phyloP scores from a whole-genome alignment of 1,284 basidiomycete species.

The Pascua sp. region DNA sequence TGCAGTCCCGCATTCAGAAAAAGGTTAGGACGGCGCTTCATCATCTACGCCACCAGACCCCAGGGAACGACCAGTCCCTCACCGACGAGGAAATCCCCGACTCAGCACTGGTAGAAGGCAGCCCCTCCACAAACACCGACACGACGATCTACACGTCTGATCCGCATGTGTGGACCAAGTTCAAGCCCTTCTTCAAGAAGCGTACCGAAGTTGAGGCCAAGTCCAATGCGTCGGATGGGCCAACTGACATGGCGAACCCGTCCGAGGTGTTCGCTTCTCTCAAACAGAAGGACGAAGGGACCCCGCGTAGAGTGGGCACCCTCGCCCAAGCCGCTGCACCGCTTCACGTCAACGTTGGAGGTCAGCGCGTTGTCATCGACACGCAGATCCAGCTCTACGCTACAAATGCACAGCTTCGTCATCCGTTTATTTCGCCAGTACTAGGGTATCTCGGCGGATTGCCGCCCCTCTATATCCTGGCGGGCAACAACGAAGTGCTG shows the following conservation, averaged over 20 bases:
- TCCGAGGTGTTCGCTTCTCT: conserved; percentile 22
- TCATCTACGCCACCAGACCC: too few species aligned
- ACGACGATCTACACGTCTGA: conserved; percentile 2
- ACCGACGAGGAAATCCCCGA: not conserved
- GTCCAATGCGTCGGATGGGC: too few species aligned
- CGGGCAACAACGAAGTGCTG: conserved; percentile 85
- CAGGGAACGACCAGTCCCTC: not conserved
- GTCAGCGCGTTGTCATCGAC: conserved; percentile 33
- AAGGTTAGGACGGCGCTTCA: not conserved
- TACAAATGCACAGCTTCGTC: conserved; percentile 73
- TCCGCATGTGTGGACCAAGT: not conserved
- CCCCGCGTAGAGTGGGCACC: conserved; percentile 6
- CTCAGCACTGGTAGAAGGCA: not conserved
- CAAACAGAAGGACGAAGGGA: not conserved
- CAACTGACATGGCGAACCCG: conserved; percentile 22
- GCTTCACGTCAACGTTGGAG: conserved; percentile 26
- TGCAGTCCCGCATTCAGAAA: conserved; percentile 58
- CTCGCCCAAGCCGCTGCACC: conserved; percentile 33
- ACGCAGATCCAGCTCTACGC: conserved; percentile 84
- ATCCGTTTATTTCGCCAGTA: conserved; percentile 82
- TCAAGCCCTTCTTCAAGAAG: not conserved
- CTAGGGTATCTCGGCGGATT: conserved; percentile 84
- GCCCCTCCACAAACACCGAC: conserved; percentile 30
- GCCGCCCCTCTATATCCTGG: conserved; percentile 80
- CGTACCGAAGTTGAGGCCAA: too few species aligned